Evolutionary conservation across 768 basidiomycete genomes (phyloP), one percentile per base, ranked within the genome.

Genomic region (Ramaria sp.): DNA sequence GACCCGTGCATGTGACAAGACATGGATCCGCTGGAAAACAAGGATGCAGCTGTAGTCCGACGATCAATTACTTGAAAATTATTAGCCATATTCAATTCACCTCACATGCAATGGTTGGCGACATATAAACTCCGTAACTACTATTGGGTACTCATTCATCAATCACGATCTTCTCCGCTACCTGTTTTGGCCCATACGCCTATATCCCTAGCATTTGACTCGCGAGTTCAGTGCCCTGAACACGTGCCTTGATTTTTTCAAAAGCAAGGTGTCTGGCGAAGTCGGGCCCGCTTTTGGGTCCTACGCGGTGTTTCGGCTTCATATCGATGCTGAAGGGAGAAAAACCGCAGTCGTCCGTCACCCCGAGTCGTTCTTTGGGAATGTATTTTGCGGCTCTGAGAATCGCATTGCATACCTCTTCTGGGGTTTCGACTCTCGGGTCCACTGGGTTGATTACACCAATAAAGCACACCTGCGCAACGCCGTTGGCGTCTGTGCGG

Each of bases 281-380:
- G 41, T 53, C 51, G 13, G 51, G 51, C 11, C 37, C 51, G 22
- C 33, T 22, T 19, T 41, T 17, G 7, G 24, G 17, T 15, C 51
- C 51, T 43, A 22, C 17, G 7, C 17, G 20, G 38, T 53, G 51
- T 19, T 39, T 53, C 4, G 51, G 51, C 9, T 53, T 53, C 51
- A 20, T 53, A 20, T 53, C 51, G 19, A 39, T 39, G 19, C 51
- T 53, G 34, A 53, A 53, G 30, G 51, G 51, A 19, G 51, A 53
- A 34, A 53, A 53, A 22, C 51, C 51, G 34, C 51, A 53, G 24
- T 53, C 51, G 19, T 53, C 51, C 13, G 51, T 53, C 24, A 33
- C 51, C 15, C 51, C 51, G 13, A 53, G 34, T 12, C 51, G 10
- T 7, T 53, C 34, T 20, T 20, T 38, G 34, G 51, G 51, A 15